Evolutionary conservation across 1,284 basidiomycete species (phyloP), one percentile per base, ranked within the genome.

Genomic region (Cerioporus squamosus): DNA sequence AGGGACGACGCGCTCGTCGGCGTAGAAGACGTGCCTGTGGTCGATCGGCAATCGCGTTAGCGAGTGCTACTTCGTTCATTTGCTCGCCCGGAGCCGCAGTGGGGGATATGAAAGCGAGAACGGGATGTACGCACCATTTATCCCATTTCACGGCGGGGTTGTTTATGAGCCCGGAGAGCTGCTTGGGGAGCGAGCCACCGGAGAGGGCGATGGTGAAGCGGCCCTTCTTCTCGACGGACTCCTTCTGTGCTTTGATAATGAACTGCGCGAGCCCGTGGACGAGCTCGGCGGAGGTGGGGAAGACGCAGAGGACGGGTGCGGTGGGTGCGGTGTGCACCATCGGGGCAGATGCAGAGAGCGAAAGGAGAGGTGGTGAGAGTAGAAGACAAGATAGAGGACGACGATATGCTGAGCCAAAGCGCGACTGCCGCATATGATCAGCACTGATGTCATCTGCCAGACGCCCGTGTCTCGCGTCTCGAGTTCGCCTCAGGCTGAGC

Each of bases 1-100:
- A 0, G 95, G 94, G 14, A 99, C 97, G 56, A 91, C 87, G 55
- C 97, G 93, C 79, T 99, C 97, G 75, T 99, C 97, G 52, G 90
- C 95, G 74, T 98, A 99, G 79, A 93, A 99, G 69, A 99, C 88
- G 68, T 98, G 94, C 96, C 96, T 98, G 74, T 38, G 44, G 17
- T 12, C 24, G 53, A 40, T 44, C 20, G 26, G 26, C 3, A 9
- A 29, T 29, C 26, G 26, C 3, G 26, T 2, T 8, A 18, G 40
- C 20, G 12, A 18, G 10, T 4, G 43, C 29, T 29, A 9, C 26
- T 29, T 9, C 3, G 26, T 29, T 29, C 31, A 15, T 39, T 51
- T 7, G 42, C n/a, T 57, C 50, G 66, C 14, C 5, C 42, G 50
- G 7, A 17, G 40, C 17, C 20, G 31, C 0, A 7, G 42, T 7